Percentiles rank a stretch among this genome's conserved stretches.
phyloP scores from a whole-genome alignment of 208 protist species.

The Acanthamoeba healyi region DNA sequence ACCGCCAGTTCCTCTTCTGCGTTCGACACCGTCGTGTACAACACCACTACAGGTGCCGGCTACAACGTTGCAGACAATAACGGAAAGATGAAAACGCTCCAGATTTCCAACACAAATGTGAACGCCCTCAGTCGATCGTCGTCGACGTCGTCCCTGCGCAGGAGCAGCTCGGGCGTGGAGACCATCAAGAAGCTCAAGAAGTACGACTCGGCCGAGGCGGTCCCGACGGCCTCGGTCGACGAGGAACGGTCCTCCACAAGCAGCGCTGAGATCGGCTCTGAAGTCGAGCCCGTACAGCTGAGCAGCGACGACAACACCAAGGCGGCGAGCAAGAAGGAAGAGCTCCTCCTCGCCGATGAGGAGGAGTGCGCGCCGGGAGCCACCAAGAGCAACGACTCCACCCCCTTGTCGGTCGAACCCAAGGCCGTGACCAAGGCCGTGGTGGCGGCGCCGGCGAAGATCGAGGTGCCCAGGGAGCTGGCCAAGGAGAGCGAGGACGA shows the following conservation, averaged over 20 bases:
- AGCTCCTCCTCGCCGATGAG: neutral
- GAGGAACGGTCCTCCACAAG: too few species aligned
- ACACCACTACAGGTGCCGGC: neutral
- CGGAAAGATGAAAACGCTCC: conserved; percentile 35
- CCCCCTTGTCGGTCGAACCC: too few species aligned
- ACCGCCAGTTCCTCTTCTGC: conserved; percentile 3
- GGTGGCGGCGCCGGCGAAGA: neutral
- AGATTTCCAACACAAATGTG: conserved; percentile 11
- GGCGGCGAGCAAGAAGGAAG: neutral
- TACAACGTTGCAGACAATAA: neutral
- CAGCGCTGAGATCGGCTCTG: too few species aligned
- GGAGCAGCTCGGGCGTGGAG: neutral
- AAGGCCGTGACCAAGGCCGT: too few species aligned
- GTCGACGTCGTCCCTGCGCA: neutral
- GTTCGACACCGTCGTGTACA: too few species aligned
- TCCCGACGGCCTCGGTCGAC: neutral
- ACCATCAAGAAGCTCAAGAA: neutral
- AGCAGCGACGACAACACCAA: neutral
- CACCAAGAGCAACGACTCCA: neutral
- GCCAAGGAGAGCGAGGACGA: neutral
- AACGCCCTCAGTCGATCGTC: too few species aligned
- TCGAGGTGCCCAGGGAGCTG: neutral
- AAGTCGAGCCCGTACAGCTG: too few species aligned
- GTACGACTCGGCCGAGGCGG: neutral
- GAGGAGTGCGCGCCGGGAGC: conserved; percentile 19